phyloP scores from a whole-genome alignment of 1,284 basidiomycete species.

The Rhizopogon parksii region DNA sequence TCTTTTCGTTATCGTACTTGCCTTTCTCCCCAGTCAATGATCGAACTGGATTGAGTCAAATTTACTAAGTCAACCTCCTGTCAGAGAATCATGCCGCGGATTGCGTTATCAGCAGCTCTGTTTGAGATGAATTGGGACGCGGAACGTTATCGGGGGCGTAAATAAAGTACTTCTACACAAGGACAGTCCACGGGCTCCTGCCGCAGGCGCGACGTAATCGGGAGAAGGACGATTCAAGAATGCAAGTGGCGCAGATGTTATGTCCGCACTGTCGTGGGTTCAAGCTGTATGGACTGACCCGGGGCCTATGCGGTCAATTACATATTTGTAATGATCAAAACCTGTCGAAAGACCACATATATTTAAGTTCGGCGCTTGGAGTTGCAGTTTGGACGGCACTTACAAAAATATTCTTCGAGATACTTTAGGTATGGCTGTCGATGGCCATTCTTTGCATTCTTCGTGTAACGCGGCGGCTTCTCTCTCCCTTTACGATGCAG shows the following conservation, averaged over 20 bases:
- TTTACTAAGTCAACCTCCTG: slow-evolving; percentile 9
- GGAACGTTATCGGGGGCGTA: slow-evolving; percentile 43
- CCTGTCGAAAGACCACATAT: slow-evolving; percentile 17
- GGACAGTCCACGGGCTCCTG: slow-evolving; percentile 52
- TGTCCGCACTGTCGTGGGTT: slow-evolving; percentile 54
- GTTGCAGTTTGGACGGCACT: slow-evolving; percentile 6
- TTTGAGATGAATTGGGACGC: slow-evolving; percentile 52
- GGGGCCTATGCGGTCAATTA: slow-evolving; percentile 30
- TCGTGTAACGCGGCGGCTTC: slow-evolving; percentile 35
- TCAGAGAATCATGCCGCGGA: slow-evolving; percentile 40
- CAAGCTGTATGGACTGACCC: slow-evolving; percentile 51
- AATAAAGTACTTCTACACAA: slow-evolving; percentile 52
- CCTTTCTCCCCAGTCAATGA: slow-evolving; percentile 35
- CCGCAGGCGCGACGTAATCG: slow-evolving; percentile 53
- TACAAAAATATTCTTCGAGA: slow-evolving; percentile 49
- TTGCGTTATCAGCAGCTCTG: slow-evolving; percentile 43
- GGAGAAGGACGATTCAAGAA: slow-evolving; percentile 62
- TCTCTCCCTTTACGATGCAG: slow-evolving; percentile 32
- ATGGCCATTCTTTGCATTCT: slow-evolving; percentile 27
- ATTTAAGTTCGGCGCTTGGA: slow-evolving; percentile 9
- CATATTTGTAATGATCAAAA: slow-evolving; percentile 22
- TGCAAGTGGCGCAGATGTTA: slow-evolving; percentile 57
- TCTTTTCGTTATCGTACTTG: slow-evolving; percentile 47
- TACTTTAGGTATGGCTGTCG: slow-evolving; percentile 36
- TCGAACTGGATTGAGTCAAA: slow-evolving; percentile 6